A percentile compares a stretch with the other conserved stretches of the same genome.
Evolutionary conservation across 768 basidiomycete genomes (phyloP).

Genomic region (Pleurotus djamor): DNA sequence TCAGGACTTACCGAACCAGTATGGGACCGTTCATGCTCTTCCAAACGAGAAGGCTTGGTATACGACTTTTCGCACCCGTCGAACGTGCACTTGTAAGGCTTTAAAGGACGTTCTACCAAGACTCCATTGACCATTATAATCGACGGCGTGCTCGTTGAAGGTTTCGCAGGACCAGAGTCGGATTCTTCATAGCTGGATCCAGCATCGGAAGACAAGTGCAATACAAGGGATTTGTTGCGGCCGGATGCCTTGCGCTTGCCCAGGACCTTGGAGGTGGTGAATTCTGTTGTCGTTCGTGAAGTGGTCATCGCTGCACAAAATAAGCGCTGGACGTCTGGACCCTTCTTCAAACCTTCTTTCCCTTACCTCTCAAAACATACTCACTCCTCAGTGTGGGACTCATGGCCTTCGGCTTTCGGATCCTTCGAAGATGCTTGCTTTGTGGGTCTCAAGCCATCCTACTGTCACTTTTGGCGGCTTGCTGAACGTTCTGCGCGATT

Average conservation of each 20-base stretch:
- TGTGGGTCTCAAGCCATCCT: slow-evolving; percentile 16
- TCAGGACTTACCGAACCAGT: slow-evolving; percentile 70
- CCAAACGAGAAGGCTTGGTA: slow-evolving; percentile 79
- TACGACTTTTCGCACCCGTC: slow-evolving; percentile 79
- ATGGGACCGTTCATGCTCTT: slow-evolving; percentile 87
- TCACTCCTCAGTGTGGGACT: too few species aligned
- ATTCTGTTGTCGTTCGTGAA: slow-evolving; percentile 12
- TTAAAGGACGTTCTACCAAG: slow-evolving; percentile 40
- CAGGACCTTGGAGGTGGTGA: slow-evolving; percentile 28
- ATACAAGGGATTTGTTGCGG: slow-evolving; percentile 18
- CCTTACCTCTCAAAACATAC: background rate
- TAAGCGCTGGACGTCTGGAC: background rate
- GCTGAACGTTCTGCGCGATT: background rate
- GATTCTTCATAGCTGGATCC: slow-evolving; percentile 22
- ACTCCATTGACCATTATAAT: slow-evolving; percentile 38
- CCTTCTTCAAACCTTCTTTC: background rate
- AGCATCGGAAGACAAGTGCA: slow-evolving; percentile 30
- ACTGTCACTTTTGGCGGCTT: background rate
- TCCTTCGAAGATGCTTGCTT: slow-evolving; percentile 38
- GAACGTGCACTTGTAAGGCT: slow-evolving; percentile 62
- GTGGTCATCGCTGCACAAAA: background rate
- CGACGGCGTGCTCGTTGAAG: slow-evolving; percentile 13
- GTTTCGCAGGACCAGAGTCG: slow-evolving; percentile 23
- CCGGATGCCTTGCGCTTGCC: slow-evolving; percentile 45
- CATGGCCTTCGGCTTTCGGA: slow-evolving; percentile 43